Evolutionary conservation across 306 rosid genomes (phyloP).

Genomic region (Luffa aegyptiaca): DNA sequence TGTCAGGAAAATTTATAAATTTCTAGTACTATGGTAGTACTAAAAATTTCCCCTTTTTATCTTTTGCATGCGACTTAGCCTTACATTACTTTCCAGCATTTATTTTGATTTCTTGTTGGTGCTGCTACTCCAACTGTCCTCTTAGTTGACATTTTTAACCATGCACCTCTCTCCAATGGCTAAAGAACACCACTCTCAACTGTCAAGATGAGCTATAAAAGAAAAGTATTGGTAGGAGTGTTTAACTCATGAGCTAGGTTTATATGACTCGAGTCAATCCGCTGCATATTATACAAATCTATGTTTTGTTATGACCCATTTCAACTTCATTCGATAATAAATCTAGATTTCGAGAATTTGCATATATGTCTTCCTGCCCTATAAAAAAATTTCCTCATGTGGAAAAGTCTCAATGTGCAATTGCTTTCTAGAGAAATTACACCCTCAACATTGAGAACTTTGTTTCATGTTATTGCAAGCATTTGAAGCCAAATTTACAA

Average conservation of each 20-base stretch:
- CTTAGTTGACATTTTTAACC: background rate
- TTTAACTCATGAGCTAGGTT: background rate
- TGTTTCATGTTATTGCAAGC: background rate
- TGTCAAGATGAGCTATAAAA: too few species aligned
- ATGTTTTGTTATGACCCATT: too few species aligned
- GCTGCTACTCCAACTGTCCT: background rate
- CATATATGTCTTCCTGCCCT: too few species aligned
- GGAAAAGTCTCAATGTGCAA: background rate
- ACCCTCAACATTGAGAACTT: background rate
- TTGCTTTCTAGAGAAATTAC: background rate
- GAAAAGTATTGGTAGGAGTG: background rate
- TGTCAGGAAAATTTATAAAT: too few species aligned
- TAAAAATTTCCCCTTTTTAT: too few species aligned
- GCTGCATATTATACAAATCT: too few species aligned
- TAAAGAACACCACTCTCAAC: background rate
- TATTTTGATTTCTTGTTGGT: background rate
- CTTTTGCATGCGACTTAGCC: too few species aligned
- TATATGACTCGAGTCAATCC: background rate
- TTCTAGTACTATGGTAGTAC: too few species aligned
- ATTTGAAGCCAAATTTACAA: background rate
- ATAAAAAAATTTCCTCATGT: too few species aligned
- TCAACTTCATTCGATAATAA: too few species aligned
- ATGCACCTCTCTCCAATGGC: background rate
- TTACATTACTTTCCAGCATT: too few species aligned
- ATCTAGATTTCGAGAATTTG: too few species aligned